Evolutionary conservation across 129 eudicot species (phyloP).

Genomic region (Tagetes patula): DNA sequence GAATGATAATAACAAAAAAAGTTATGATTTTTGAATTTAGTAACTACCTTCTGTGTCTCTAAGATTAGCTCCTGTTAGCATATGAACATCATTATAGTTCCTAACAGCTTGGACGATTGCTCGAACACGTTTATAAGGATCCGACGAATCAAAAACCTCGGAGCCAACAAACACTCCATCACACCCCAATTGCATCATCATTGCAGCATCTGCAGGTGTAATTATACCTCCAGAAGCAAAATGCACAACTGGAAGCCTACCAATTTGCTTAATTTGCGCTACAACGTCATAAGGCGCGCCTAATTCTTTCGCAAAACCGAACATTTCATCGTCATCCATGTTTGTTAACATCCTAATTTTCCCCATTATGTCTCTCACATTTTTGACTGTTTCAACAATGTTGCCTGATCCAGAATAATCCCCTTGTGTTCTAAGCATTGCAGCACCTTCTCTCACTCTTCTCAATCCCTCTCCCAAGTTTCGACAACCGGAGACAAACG

Average conservation of each 20-base stretch:
- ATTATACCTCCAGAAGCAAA: constrained; percentile 79
- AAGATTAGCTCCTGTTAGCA: constrained; percentile 42
- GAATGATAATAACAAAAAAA: not conserved
- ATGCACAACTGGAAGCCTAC: constrained; percentile 77
- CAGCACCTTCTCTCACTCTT: constrained; percentile 71
- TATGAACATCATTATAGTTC: constrained; percentile 59
- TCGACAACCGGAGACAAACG: constrained; percentile 60
- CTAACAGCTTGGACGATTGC: constrained; percentile 73
- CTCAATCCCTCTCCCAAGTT: constrained; percentile 71
- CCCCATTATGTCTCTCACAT: constrained; percentile 63
- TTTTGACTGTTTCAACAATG: constrained; percentile 53
- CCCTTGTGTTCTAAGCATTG: constrained; percentile 70
- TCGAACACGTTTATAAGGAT: constrained; percentile 51
- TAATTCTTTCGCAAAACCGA: constrained; percentile 48
- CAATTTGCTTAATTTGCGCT: constrained; percentile 68
- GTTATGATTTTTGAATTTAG: not conserved
- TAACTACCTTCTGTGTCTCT: constrained; percentile 12
- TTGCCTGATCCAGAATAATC: constrained; percentile 42
- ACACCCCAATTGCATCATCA: constrained; percentile 79
- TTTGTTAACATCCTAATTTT: constrained; percentile 51
- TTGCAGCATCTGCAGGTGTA: constrained; percentile 69
- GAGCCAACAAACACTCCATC: constrained; percentile 72
- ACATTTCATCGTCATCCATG: constrained; percentile 77
- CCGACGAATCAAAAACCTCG: constrained; percentile 48
- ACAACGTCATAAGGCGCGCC: constrained; percentile 63